Base-by-base conservation (phyloP, 2,329 filamentous ascomycete species). In the Aspergillus terreus region DNA sequence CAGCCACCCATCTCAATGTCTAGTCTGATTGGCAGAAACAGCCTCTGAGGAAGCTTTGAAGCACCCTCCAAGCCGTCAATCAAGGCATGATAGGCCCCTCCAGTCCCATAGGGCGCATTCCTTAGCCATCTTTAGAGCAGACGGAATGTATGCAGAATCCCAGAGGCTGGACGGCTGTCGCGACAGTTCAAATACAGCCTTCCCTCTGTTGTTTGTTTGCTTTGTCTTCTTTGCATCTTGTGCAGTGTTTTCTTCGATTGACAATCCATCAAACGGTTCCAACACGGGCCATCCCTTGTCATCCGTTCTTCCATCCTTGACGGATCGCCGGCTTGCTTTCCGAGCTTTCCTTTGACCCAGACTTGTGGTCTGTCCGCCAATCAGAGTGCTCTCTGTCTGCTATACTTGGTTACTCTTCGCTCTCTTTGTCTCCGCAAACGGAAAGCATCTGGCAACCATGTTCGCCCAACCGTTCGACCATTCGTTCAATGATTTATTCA, bases 401-500 rank as follows among this genome's bases (percentile, higher is more conserved):
- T 44, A 46, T 46, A 36, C 45, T 54, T 61, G 61, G 49, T 47
- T 55, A 47, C 52, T 55, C 49, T 38, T 48, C 60, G 27, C 2
- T 30, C 57, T 30, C 57, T 43, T 61, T 52, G 49, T 67, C 58
- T 60, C 65, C 62, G 63, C 65, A 67, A 71, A 71, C 76, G 58
- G 68, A 70, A 65, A 73, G 78, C 71, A 82, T 79, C 77, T 54
- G 74, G 68, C 17, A 62, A 76, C 78, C 51, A 78, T 78, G 72
- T 75, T 79, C 59, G 70, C 70, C 54, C 70, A 74, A 58, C 62
- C 63, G 49, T 71, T 70, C 46, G 71, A 77, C 54, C 81, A 83
- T 64, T 75, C 81, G 53, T 78, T 78, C 69, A 79, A 80, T 69
- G 79, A 81, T 66, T 75, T 85, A 68, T 85, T 86, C 74, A 81